Evolutionary conservation across 2,329 filamentous ascomycete species (phyloP).

Genomic region (Botrytis galanthina): DNA sequence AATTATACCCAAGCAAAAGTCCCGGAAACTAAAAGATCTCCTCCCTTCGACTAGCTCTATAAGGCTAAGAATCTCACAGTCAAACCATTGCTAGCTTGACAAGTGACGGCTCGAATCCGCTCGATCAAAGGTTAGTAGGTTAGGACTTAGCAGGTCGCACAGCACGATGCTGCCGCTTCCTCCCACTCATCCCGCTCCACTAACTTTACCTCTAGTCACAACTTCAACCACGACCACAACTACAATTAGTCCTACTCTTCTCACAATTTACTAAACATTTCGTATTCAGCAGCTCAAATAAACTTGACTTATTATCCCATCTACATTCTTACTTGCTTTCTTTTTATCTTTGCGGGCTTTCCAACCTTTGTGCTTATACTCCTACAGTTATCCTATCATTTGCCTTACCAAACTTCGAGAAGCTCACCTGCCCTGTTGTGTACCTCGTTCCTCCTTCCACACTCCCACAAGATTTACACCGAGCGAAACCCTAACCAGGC

Average conservation of each 20-base stretch:
- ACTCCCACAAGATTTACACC: slow-evolving; percentile 10
- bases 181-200: slow-evolving; percentile 11
- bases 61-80: not conserved
- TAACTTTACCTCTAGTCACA: not conserved
- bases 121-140: not conserved
- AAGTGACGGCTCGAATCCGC: slow-evolving; percentile 13
- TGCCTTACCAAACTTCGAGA: slow-evolving; percentile 19
- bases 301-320: not conserved
- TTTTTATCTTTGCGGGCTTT: not conserved
- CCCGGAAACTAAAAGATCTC: slow-evolving; percentile 8
- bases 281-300: not conserved
- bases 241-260: not conserved
- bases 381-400: slow-evolving; percentile 2
- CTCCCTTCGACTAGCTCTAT: not conserved
- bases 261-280: not conserved
- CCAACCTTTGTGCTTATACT: not conserved
- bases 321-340: not conserved
- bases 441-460: slow-evolving; percentile 10
- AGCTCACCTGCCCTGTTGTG: slow-evolving; percentile 21
- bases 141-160: not conserved
- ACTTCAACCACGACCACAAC: not conserved
- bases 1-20: not conserved
- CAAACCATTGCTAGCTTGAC: not conserved
- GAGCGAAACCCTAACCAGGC: not conserved
- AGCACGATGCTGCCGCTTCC: slow-evolving; percentile 11